Conservation (phyloP, 805 yeast species). For the Candida palmyrensis region DNA sequence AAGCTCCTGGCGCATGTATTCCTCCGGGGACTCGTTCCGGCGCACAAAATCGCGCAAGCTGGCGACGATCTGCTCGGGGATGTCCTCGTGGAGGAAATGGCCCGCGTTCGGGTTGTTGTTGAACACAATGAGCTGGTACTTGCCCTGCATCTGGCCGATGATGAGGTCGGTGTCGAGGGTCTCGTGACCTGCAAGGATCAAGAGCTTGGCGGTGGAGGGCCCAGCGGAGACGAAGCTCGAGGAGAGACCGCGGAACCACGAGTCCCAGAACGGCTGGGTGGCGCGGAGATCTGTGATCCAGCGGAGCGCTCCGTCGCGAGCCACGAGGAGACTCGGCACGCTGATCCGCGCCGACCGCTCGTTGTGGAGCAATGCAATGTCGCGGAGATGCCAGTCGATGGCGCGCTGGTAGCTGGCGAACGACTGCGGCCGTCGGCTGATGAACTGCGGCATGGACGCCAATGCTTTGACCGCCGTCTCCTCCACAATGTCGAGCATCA, state of each 20-base stretch:
- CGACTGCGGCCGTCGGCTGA: conserved; percentile 55
- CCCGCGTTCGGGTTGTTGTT: conserved; percentile 54
- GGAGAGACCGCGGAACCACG: conserved; percentile 79
- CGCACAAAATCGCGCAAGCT: conserved; percentile 47
- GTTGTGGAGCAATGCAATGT: conserved; percentile 48
- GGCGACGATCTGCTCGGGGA: conserved; percentile 61
- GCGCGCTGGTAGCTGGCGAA: conserved; percentile 57
- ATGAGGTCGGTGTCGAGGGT: conserved; percentile 78
- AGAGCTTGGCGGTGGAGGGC: conserved; percentile 48
- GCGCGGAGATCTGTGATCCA: conserved; percentile 65
- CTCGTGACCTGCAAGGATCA: conserved; percentile 86
- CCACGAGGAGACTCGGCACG: conserved; percentile 62
- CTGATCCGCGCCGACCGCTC: conserved; percentile 63
- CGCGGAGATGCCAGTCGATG: conserved; percentile 73
- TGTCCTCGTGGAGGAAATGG: conserved; percentile 94
- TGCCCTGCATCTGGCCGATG: conserved; percentile 98
- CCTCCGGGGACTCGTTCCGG: conserved; percentile 35
- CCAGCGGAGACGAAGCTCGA: conserved; percentile 34
- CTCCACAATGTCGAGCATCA: conserved; percentile 88
- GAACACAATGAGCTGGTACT: conserved; percentile 82
- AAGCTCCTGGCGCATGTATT: conserved; percentile 23
- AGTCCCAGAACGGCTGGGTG: conserved; percentile 69
- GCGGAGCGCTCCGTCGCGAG: conserved; percentile 8
- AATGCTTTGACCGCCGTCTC: conserved; percentile 80
- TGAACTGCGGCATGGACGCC: conserved; percentile 58